Evolutionary conservation across 495 filamentous ascomycete species (phyloP).

Genomic region (Podospora pseudocomata): DNA sequence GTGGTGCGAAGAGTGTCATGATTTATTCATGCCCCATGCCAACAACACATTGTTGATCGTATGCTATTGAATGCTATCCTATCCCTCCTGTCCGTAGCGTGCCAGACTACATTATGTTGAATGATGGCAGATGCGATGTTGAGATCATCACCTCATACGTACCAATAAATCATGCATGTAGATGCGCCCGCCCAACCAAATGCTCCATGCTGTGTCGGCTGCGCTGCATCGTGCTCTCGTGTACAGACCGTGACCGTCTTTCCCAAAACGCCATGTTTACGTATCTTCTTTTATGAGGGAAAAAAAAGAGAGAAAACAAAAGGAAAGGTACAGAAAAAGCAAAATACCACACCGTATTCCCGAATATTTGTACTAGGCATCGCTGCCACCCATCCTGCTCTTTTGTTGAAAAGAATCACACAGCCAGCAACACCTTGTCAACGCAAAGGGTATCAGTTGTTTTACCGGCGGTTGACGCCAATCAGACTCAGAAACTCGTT

Average conservation of each 20-base stretch:
- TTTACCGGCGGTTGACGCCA: conserved; percentile 50
- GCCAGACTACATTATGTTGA: conserved; percentile 19
- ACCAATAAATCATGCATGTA: conserved; percentile 9
- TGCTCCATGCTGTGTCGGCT: background rate
- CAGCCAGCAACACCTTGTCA: background rate
- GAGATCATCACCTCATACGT: conserved; percentile 24
- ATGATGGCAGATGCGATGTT: conserved; percentile 30
- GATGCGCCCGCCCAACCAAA: conserved; percentile 8
- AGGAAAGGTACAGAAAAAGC: conserved; percentile 6
- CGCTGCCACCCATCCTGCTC: conserved; percentile 14
- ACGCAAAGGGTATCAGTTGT: background rate
- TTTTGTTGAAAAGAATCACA: conserved; percentile 24
- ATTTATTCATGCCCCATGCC: background rate
- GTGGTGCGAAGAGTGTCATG: conserved; percentile 41
- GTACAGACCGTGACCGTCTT: background rate
- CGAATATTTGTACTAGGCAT: conserved; percentile 9
- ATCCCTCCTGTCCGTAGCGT: background rate
- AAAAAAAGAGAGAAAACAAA: background rate
- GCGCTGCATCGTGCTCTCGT: background rate
- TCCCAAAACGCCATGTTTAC: conserved; percentile 21
- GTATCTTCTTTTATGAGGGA: background rate
- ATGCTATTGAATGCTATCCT: background rate
- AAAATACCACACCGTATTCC: conserved; percentile 6
- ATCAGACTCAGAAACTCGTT: conserved; percentile 87
- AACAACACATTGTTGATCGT: background rate